Conservation (phyloP, 257 asterid species). For the Gardenia jasminoides region DNA sequence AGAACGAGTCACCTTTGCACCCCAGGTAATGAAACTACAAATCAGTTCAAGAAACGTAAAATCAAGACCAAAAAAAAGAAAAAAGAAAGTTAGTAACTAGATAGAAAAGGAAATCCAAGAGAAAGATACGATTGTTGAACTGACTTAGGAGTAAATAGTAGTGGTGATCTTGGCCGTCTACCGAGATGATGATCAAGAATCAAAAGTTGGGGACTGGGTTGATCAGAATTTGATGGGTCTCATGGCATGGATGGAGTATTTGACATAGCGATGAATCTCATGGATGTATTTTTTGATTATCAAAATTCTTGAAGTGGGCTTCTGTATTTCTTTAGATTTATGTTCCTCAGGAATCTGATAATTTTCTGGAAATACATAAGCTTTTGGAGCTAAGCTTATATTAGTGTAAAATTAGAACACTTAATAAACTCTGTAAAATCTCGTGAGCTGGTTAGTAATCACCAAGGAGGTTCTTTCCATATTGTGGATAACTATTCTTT, state of each 20-base stretch:
- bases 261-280: background rate
- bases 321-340: too few species aligned
- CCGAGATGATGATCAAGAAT: background rate
- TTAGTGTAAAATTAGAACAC: background rate
- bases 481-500: background rate
- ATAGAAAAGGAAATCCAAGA: background rate
- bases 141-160: background rate
- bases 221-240: background rate
- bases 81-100: background rate
- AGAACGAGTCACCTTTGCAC: constrained; percentile 54
- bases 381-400: too few species aligned
- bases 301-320: background rate
- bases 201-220: background rate
- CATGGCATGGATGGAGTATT: background rate
- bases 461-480: too few species aligned
- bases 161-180: background rate
- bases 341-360: background rate
- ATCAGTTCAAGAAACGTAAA: background rate
- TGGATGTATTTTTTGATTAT: background rate
- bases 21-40: constrained; percentile 59
- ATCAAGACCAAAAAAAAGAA: background rate
- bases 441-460: too few species aligned
- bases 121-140: background rate
- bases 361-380: background rate
- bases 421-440: too few species aligned